These are phyloP conservation scores for Hemisphaericaspora nanyangensis DNA, from an alignment of 805 yeast genomes.

Conservation along the genomic window DNA sequence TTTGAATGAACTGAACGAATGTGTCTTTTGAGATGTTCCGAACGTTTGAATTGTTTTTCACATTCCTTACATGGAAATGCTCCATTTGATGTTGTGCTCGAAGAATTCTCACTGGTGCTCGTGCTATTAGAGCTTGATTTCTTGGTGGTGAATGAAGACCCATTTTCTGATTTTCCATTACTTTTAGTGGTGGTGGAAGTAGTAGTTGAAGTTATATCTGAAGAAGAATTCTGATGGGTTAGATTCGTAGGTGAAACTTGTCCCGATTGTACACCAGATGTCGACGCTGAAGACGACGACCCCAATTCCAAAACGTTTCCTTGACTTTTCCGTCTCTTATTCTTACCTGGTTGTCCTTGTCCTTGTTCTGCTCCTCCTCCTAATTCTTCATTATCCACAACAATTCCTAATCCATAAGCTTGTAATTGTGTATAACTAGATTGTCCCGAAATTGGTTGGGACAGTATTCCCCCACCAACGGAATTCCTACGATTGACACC, in stretches of 20 bases:
- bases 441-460: too few relatives aligned
- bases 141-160: neutral
- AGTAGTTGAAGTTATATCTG: neutral
- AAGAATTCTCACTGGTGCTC: neutral
- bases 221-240: too few relatives aligned
- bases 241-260: neutral
- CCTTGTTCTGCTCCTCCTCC: neutral
- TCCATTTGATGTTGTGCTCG: neutral
- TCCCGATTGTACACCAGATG: neutral
- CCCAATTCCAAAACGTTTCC: neutral
- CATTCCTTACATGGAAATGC: conserved; percentile 41
- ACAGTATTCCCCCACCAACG: too few relatives aligned
- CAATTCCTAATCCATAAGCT: neutral
- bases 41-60: conserved; percentile 39
- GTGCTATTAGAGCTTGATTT: neutral
- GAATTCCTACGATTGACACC: too few relatives aligned
- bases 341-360: neutral
- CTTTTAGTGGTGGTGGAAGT: conserved; percentile 3
- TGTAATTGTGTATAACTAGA: too few relatives aligned
- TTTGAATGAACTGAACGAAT: conserved; percentile 42
- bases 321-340: neutral
- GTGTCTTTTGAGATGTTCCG: conserved; percentile 42
- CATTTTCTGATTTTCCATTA: neutral
- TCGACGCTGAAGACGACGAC: too few relatives aligned
- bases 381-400: neutral